Base-by-base conservation (phyloP, 2,329 filamentous ascomycete species). In the Cadophora gregata region DNA sequence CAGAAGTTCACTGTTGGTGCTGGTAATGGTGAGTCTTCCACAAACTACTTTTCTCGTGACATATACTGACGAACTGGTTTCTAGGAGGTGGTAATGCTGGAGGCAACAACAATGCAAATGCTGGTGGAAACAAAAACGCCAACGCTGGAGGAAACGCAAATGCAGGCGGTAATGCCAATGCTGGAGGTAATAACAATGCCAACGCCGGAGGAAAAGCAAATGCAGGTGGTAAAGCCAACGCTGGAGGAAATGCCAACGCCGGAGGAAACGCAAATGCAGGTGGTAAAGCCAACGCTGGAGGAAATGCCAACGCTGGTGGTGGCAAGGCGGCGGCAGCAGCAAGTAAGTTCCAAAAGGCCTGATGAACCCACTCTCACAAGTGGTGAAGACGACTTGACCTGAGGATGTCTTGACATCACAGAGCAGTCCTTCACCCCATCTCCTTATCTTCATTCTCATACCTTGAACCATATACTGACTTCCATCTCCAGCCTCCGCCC, bases 1-100 rank as follows among this genome's bases (percentile, higher is more conserved):
- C 77, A 75, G n/a, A 81, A 81, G 71, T 81, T 82, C 38, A 79
- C 79, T 61, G 79, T 79, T 29, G 67, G 59, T 25, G 61, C 36
- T 33, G 59, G 59, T 56, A 42, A 10, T 29, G 60, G 60, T 53
- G 24, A n/a, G 61, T 56, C n/a, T n/a, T n/a, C n/a, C n/a, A n/a
- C n/a, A n/a, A n/a, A n/a, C n/a, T 42, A 42, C 38, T 16, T 16
- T 42, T 16, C 14, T 16, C 38, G 38, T 42, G 29, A 24, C 12
- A 12, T 50, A 24, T 62, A 33, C 29, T 62, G n/a, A 50, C 21
- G 19, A 4, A 24, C 10, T 31, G 16, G 4, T 16, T 42, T 51
- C 45, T 36, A 50, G 42, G n/a, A n/a, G n/a, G n/a, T n/a, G n/a
- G 59, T 33, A 50, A 29, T 25, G 59, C 38, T 24, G 58, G 58